Evolutionary conservation across 2,329 filamentous ascomycete genomes (phyloP).

Genomic region (Fusarium pseudonygamai): DNA sequence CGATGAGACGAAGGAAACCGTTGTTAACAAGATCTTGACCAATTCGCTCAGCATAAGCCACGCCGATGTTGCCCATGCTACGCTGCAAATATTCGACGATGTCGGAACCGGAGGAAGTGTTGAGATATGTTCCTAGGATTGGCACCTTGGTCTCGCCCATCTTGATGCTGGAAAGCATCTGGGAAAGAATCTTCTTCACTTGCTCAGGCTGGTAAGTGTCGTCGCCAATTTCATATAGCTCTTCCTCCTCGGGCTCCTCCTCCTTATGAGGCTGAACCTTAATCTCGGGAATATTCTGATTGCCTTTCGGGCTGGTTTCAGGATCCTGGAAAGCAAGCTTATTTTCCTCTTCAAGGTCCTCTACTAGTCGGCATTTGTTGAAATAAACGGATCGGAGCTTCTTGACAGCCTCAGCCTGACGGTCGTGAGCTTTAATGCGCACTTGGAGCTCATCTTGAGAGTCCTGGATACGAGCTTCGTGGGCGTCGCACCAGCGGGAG

Average conservation of each 20-base stretch:
- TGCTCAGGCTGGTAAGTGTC: conserved; percentile 85
- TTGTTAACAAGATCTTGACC: conserved; percentile 90
- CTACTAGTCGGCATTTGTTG: conserved; percentile 96
- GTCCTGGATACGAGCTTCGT: conserved; percentile 88
- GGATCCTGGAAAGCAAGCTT: conserved; percentile 97
- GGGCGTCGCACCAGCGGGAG: conserved; percentile 93
- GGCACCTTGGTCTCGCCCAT: conserved; percentile 93
- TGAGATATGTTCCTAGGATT: conserved; percentile 93
- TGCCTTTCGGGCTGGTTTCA: conserved; percentile 70
- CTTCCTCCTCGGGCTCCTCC: conserved; percentile 77
- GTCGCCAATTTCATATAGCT: conserved; percentile 90
- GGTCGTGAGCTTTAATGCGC: conserved; percentile 91
- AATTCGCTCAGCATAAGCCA: conserved; percentile 92
- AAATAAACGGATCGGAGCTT: conserved; percentile 97
- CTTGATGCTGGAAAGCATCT: conserved; percentile 88
- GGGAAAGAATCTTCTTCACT: conserved; percentile 86
- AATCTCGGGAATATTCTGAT: conserved; percentile 78
- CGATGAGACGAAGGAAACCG: conserved; percentile 89
- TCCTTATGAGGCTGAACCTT: conserved; percentile 79
- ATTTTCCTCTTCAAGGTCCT: conserved; percentile 98
- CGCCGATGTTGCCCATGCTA: conserved; percentile 81
- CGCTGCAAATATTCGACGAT: conserved; percentile 96
- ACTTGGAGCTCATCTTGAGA: conserved; percentile 94
- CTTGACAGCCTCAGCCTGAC: conserved; percentile 88
- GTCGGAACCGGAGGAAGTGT: conserved; percentile 89